Percentiles rank a stretch among this genome's conserved stretches.
Evolutionary conservation across 305 asterid genomes (phyloP).

Genomic region (Fraxinus baroniana): DNA sequence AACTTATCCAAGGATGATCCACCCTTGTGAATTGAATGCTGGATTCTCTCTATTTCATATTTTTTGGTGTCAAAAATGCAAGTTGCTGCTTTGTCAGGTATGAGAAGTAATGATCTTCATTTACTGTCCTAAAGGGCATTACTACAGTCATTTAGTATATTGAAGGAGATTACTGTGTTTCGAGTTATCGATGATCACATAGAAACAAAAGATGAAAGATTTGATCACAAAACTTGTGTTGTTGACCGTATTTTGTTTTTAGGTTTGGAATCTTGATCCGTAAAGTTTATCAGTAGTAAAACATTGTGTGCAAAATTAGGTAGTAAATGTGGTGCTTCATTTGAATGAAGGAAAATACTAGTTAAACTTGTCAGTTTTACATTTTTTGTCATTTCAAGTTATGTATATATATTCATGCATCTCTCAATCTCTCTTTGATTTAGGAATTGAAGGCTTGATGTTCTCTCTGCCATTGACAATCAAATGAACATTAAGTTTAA

Average conservation of each 20-base stretch:
- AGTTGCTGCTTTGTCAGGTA: neutral
- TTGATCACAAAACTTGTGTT: neutral
- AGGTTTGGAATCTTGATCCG: neutral
- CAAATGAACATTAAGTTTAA: neutral
- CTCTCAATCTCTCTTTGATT: neutral
- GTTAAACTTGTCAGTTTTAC: neutral
- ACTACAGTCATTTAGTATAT: neutral
- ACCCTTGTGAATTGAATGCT: slow-evolving; percentile 19
- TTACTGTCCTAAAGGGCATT: neutral
- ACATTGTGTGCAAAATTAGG: neutral
- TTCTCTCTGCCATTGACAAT: neutral
- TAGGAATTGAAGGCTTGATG: neutral
- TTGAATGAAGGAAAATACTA: neutral
- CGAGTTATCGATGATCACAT: neutral
- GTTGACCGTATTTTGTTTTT: neutral
- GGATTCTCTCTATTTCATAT: neutral
- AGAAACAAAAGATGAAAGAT: neutral
- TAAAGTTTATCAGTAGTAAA: neutral
- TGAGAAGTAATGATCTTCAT: neutral
- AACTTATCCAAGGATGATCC: slow-evolving; percentile 22
- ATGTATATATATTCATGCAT: neutral
- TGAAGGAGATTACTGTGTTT: neutral
- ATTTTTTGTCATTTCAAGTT: neutral
- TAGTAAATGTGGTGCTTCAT: neutral
- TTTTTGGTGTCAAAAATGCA: slow-evolving; percentile 1